Conservation (phyloP, 768 basidiomycete genomes). For the Guyanaporus albipodus region DNA sequence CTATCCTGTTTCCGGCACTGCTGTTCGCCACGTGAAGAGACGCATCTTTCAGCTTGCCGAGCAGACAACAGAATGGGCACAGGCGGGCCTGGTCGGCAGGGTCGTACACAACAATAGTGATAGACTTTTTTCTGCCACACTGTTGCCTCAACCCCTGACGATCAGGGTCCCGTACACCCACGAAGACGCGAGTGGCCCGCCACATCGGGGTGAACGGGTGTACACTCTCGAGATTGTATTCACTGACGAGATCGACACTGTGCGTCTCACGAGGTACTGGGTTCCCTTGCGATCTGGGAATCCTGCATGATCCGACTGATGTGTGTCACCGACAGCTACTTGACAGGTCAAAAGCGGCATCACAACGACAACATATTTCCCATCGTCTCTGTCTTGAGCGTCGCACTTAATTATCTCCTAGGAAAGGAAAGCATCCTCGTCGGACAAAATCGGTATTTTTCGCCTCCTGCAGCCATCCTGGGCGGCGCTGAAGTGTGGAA, state of each 20-base stretch:
- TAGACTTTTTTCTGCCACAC: neutral
- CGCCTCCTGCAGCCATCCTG: neutral
- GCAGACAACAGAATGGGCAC: neutral
- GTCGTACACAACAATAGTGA: neutral
- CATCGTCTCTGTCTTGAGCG: neutral
- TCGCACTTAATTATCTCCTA: neutral
- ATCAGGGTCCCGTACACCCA: neutral
- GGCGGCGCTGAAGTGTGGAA: neutral
- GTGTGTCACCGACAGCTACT: neutral
- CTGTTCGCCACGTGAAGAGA: neutral
- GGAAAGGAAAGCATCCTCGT: neutral
- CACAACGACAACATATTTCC: neutral
- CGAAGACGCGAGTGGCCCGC: neutral
- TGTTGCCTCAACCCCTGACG: neutral
- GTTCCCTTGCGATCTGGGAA: neutral
- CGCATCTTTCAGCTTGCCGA: neutral
- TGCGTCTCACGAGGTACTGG: neutral
- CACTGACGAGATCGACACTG: neutral
- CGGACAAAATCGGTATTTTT: neutral
- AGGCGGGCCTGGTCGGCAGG: neutral
- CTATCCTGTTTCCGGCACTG: neutral
- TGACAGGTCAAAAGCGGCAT: neutral
- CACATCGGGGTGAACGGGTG: neutral
- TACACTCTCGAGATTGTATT: neutral
- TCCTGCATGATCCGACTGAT: neutral